A percentile compares a stretch with the other conserved stretches of the same genome.
Evolutionary conservation across 2,329 filamentous ascomycete genomes (phyloP).

Genomic region (Botrytis paeoniae): DNA sequence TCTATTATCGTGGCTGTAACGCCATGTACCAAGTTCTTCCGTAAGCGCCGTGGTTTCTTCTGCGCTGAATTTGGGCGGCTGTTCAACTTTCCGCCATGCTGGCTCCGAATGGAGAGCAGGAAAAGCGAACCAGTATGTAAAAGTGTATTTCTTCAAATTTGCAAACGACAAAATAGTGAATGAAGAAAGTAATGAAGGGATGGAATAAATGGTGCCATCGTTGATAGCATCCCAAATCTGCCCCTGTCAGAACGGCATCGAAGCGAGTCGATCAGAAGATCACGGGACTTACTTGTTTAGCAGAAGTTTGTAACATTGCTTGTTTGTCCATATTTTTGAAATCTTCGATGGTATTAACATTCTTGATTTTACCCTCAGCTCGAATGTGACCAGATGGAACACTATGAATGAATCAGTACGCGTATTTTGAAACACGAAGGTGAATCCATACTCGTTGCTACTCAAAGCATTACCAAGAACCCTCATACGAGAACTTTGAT

Average conservation of each 20-base stretch:
- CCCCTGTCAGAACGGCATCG: slow-evolving; percentile 9
- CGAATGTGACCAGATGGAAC: slow-evolving; percentile 70
- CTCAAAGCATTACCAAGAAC: slow-evolving; percentile 84
- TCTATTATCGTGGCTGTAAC: slow-evolving; percentile 73
- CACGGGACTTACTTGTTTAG: slow-evolving; percentile 61
- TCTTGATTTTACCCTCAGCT: slow-evolving; percentile 90
- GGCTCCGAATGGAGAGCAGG: slow-evolving; percentile 89
- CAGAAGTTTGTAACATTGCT: slow-evolving; percentile 74
- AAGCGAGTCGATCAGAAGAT: neutral
- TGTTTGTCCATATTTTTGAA: slow-evolving; percentile 81
- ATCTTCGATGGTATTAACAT: slow-evolving; percentile 93
- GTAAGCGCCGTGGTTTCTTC: slow-evolving; percentile 76
- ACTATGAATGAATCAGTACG: slow-evolving; percentile 43
- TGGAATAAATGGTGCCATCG: slow-evolving; percentile 93
- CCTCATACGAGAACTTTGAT: slow-evolving; percentile 83
- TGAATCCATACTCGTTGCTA: slow-evolving; percentile 67
- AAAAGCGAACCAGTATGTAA: slow-evolving; percentile 98
- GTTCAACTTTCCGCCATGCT: slow-evolving; percentile 64
- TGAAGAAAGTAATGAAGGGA: slow-evolving; percentile 84
- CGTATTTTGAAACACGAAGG: neutral
- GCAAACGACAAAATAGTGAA: slow-evolving; percentile 90
- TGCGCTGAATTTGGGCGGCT: slow-evolving; percentile 53
- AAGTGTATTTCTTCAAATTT: slow-evolving; percentile 95
- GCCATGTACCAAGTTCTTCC: slow-evolving; percentile 83
- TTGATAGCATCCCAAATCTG: slow-evolving; percentile 97